These are phyloP conservation scores for Psilocybe cyanescens DNA, from an alignment of 768 basidiomycete genomes.

Conservation along the genomic window DNA sequence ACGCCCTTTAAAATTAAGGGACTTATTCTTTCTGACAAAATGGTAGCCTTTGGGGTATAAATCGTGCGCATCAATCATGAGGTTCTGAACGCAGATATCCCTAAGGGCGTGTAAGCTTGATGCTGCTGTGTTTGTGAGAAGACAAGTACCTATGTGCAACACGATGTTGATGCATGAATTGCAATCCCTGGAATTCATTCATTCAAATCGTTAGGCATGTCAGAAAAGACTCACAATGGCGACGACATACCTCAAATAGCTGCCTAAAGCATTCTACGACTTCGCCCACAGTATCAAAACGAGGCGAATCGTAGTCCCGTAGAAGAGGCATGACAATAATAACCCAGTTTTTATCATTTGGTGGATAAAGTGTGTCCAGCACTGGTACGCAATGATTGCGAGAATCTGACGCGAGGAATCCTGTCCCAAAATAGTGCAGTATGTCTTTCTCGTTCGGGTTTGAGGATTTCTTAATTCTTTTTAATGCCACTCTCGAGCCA, in stretches of 20 bases:
- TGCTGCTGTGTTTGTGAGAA: neutral
- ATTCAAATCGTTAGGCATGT: neutral
- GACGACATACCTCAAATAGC: conserved; percentile 32
- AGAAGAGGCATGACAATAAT: conserved; percentile 39
- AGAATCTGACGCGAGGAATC: conserved; percentile 21
- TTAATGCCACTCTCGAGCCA: conserved; percentile 15
- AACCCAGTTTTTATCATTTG: conserved; percentile 12
- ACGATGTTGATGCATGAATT: conserved; percentile 40
- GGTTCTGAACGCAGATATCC: conserved; percentile 5
- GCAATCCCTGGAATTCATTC: conserved; percentile 15
- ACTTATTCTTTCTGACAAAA: neutral
- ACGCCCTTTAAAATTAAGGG: neutral
- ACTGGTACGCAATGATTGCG: conserved; percentile 37
- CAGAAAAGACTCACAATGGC: neutral
- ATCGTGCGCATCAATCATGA: conserved; percentile 11
- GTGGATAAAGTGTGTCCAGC: conserved; percentile 17
- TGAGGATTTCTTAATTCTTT: conserved; percentile 5
- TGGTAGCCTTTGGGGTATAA: conserved; percentile 9
- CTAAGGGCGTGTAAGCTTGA: neutral
- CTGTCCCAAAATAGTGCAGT: conserved; percentile 21
- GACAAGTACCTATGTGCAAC: conserved; percentile 38
- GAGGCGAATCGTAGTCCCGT: conserved; percentile 28
- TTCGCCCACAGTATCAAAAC: conserved; percentile 38
- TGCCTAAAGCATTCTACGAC: conserved; percentile 34
- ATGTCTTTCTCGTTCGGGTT: conserved; percentile 31